A percentile compares a stretch with the other conserved stretches of the same genome.
Conservation (phyloP, 2,329 filamentous ascomycete genomes). For the Trichoderma pleuroti region DNA sequence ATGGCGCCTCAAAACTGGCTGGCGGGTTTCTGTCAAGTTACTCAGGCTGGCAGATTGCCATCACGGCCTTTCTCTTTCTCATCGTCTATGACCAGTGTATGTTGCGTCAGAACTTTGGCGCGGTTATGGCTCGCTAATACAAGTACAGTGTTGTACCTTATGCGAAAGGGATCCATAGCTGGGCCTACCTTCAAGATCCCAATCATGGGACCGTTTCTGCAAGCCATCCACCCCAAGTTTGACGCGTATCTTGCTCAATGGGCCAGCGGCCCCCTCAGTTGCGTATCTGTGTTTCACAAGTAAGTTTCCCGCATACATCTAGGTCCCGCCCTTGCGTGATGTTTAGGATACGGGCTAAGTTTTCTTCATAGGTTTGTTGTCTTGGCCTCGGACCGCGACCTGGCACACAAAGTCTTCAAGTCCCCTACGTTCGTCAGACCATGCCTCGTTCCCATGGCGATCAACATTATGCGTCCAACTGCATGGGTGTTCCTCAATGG, state of each 20-base stretch:
- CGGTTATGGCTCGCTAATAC: not conserved
- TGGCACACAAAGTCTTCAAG: slow-evolving; percentile 15
- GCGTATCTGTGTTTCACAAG: slow-evolving; percentile 13
- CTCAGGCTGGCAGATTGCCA: not conserved
- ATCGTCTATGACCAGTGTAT: slow-evolving; percentile 8
- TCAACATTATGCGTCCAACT: slow-evolving; percentile 13
- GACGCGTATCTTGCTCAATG: slow-evolving; percentile 7
- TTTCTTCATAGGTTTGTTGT: slow-evolving; percentile 1
- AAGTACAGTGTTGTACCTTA: not conserved
- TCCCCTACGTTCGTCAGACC: slow-evolving; percentile 2
- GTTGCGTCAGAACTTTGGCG: not conserved
- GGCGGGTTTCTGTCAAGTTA: not conserved
- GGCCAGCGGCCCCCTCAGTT: slow-evolving; percentile 6
- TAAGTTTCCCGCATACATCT: not conserved
- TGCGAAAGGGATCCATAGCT: slow-evolving; percentile 4
- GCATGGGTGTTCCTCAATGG: slow-evolving; percentile 15
- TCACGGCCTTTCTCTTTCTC: not conserved
- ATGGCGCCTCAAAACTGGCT: not conserved
- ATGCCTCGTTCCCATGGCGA: slow-evolving; percentile 11
- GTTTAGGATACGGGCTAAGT: not conserved
- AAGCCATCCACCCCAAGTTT: slow-evolving; percentile 12
- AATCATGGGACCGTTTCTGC: slow-evolving; percentile 5
- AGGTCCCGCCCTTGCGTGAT: not conserved
- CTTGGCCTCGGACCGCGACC: slow-evolving; percentile 1
- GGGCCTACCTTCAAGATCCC: slow-evolving; percentile 12